Base-by-base conservation (phyloP, 1,139 yeast genomes). In the Sugiyamaella neomexicana region DNA sequence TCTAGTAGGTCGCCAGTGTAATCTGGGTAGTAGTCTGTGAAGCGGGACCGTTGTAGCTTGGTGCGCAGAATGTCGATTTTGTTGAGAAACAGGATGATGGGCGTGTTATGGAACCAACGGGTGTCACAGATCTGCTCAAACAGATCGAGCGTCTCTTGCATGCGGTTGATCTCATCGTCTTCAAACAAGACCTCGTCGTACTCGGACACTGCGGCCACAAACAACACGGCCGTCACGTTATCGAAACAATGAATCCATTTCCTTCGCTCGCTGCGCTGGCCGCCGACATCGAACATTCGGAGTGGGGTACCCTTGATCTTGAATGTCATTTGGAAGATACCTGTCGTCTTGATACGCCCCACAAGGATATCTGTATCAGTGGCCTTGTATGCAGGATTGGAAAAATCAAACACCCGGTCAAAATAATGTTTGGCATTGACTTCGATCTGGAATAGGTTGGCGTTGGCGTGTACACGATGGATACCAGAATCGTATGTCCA, bases 171-270 rank as follows among this genome's bases (percentile, higher is more conserved):
- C 25, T 86, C 71, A 62, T 85, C 89, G 70, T 93, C 98, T 70
- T 93, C 99, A 73, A 88, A 89, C 46, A 93, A 72, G 75, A 80
- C 84, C 70, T 93, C 97, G 72, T 93, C 98, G 68, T 89, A 93
- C 71, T 93, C 99, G 46, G 90, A 83, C 36, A 90, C 83, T 0
- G 98, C 97, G 27, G 88, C 80, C n/a, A 93, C 97, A 71, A 90
- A 93, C 38, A 93, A 71, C 1, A 95, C 85, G 1, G 96, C 89
- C 0, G 96, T 87, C 54, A 93, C 90, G 60, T 88, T 89, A 65
- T 91, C 95, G 71, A 95, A 93, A 67, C 96, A 89, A 68, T 91
- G 97, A 58, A 93, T 88, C 99, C 99, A 93, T 68, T 93, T 93
- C 62, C 85, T 83, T 55, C 99, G 80, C 71, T 93, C 99, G 41